Conservation (phyloP, 495 filamentous ascomycete species). For the Jackrogersella minutella region DNA sequence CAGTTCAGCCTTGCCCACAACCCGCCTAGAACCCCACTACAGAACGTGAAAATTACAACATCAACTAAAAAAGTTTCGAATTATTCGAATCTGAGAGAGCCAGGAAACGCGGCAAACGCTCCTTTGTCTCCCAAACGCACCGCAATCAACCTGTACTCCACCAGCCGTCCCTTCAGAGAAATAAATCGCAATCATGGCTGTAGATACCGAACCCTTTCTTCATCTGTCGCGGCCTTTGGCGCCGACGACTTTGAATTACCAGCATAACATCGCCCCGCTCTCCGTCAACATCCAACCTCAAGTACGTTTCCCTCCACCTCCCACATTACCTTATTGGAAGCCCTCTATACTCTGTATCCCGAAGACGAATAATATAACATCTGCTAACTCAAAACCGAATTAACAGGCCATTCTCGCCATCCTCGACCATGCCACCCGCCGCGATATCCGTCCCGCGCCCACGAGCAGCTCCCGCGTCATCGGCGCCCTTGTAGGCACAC, state of each 20-base stretch:
- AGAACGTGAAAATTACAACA: conserved; percentile 38
- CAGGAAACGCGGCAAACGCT: conserved; percentile 10
- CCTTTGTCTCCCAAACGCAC: conserved; percentile 13
- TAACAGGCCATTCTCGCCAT: conserved; percentile 90
- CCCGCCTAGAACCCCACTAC: conserved; percentile 30
- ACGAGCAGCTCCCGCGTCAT: conserved; percentile 93
- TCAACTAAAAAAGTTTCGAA: conserved; percentile 7
- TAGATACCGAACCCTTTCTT: conserved; percentile 79
- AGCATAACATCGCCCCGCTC: conserved; percentile 85
- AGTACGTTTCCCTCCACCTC: conserved; percentile 60
- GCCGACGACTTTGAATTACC: conserved; percentile 76
- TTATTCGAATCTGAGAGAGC: conserved; percentile 3
- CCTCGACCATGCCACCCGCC: conserved; percentile 93
- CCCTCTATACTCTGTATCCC: conserved; percentile 29
- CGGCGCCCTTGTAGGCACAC: conserved; percentile 89
- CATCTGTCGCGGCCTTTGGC: conserved; percentile 93
- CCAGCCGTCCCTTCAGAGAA: neutral
- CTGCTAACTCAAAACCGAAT: neutral
- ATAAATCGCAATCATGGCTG: conserved; percentile 72
- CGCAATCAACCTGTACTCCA: conserved; percentile 1
- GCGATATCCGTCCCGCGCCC: conserved; percentile 81
- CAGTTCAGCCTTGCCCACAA: conserved; percentile 39
- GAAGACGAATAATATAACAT: too few species aligned
- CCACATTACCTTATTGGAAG: conserved; percentile 36
- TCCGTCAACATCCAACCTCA: conserved; percentile 95